Base-by-base conservation (phyloP, 78 protist genomes). In the Dictyostelium capitatum region DNA sequence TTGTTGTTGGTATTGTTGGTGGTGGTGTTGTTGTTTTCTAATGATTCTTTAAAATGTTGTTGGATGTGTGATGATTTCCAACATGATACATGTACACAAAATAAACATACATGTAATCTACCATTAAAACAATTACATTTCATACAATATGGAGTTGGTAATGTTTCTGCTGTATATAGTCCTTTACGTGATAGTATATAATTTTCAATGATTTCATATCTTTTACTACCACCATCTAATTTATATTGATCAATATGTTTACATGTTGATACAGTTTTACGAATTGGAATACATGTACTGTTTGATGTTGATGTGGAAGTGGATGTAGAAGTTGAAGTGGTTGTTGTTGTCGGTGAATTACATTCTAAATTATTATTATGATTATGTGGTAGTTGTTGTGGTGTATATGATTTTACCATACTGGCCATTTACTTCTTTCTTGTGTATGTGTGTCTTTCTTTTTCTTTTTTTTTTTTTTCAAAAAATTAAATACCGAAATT, bases 51-150 rank as follows among this genome's bases (percentile, higher is more conserved):
- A n/a, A 82, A 69, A 48, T 90, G 95, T 73, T 79, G 41, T 2
- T 62, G 30, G 32, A 74, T 82, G 25, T 74, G 83, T 17, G 47
- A 23, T 25, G 43, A 51, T 64, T 59, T 73, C 69, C 79, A 73
- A 74, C 89, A 79, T 25, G 64, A 77, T 6, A 54, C 80, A 74
- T 74, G 74, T 2, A 90, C 95, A 65, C 95, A 90, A 14, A 80
- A 89, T 15, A 79, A 9, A 75, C 95, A 90, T 28, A 59, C 14
- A 48, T 90, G 95, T 37, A 90, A 47, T 51, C 89, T 32, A 47
- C 92, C 92, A 74, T 84, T 84, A 32, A 23, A 84, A 19, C 67
- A 54, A 37, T 23, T 19, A 47, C 92, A 84, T 15, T 74, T 69
- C 41, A 56, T 46, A 47, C 92, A 84, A 43, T 79, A 54, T 0